Percentiles rank a stretch among this genome's conserved stretches.
Evolutionary conservation across 2,329 filamentous ascomycete species (phyloP).

Genomic region (Pestalotiopsis sp.): DNA sequence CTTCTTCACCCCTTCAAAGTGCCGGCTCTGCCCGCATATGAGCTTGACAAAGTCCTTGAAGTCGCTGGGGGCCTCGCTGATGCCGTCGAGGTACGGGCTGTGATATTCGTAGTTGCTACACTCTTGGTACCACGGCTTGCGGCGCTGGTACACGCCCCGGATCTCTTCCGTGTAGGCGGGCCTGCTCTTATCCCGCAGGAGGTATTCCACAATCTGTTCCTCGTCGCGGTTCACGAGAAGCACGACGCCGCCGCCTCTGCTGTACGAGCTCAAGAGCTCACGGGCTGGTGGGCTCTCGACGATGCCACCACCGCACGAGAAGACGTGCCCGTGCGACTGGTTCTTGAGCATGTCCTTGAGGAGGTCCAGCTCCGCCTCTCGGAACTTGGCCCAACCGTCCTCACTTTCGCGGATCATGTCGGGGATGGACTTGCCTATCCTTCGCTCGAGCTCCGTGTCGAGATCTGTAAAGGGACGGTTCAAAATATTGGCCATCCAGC

Average conservation of each 20-base stretch:
- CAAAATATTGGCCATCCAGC: slow-evolving; percentile 77
- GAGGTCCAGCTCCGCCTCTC: slow-evolving; percentile 73
- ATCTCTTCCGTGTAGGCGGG: slow-evolving; percentile 94
- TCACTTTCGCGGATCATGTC: slow-evolving; percentile 72
- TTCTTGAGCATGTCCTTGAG: slow-evolving; percentile 74
- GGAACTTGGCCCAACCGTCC: slow-evolving; percentile 85
- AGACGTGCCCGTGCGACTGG: slow-evolving; percentile 73
- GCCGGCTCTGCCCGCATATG: slow-evolving; percentile 64
- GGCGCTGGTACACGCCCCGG: slow-evolving; percentile 83
- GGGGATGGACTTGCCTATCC: slow-evolving; percentile 74
- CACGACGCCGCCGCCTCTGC: slow-evolving; percentile 77
- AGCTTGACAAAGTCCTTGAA: slow-evolving; percentile 72
- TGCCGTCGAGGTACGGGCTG: slow-evolving; percentile 62
- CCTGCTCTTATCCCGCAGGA: slow-evolving; percentile 84
- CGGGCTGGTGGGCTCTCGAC: slow-evolving; percentile 84
- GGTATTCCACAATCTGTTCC: slow-evolving; percentile 82
- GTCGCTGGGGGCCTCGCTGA: slow-evolving; percentile 58
- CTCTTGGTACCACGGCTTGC: slow-evolving; percentile 85
- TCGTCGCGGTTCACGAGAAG: slow-evolving; percentile 87
- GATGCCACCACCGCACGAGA: slow-evolving; percentile 92
- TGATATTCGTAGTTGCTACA: slow-evolving; percentile 96
- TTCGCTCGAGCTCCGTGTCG: slow-evolving; percentile 80
- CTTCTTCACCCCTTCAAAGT: slow-evolving; percentile 54
- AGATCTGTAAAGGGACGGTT: slow-evolving; percentile 81
- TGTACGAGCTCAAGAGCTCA: slow-evolving; percentile 71